These are phyloP conservation scores for Boeremia lycopersici DNA, from an alignment of 2,329 filamentous ascomycete genomes.

Conservation along the genomic window DNA sequence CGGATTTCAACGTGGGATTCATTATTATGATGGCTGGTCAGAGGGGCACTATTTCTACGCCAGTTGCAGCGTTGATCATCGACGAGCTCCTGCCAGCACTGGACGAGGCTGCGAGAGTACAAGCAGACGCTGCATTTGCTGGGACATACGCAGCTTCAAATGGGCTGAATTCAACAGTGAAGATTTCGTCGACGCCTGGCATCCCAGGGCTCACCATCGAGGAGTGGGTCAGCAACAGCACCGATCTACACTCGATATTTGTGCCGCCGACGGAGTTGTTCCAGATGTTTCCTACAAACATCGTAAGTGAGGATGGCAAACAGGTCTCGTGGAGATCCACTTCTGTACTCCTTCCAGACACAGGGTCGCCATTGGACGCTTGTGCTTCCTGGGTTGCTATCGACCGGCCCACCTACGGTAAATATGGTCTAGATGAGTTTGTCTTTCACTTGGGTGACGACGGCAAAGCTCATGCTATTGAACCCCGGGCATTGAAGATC, in stretches of 20 bases:
- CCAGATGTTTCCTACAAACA: conserved; percentile 20
- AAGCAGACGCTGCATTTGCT: conserved; percentile 33
- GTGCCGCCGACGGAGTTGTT: background rate
- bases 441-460: conserved; percentile 11
- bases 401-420: conserved; percentile 15
- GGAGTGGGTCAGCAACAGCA: conserved; percentile 40
- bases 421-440: conserved; percentile 16
- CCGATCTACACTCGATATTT: conserved; percentile 28
- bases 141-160: conserved; percentile 31
- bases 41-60: background rate
- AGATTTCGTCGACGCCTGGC: conserved; percentile 26
- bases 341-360: background rate
- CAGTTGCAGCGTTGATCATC: conserved; percentile 12
- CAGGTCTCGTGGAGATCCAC: conserved; percentile 14
- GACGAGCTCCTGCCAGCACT: conserved; percentile 25
- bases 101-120: conserved; percentile 33
- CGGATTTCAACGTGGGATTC: conserved; percentile 53
- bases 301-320: conserved; percentile 6
- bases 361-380: conserved; percentile 14
- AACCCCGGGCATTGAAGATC: conserved; percentile 13
- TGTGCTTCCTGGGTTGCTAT: conserved; percentile 19
- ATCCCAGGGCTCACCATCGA: conserved; percentile 37
- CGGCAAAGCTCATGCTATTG: conserved; percentile 10
- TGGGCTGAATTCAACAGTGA: conserved; percentile 35
- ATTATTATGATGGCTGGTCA: conserved; percentile 44